Conservation (phyloP, 202 grass and related monocot genomes). For the Bolboschoenoplectus hybrid region DNA sequence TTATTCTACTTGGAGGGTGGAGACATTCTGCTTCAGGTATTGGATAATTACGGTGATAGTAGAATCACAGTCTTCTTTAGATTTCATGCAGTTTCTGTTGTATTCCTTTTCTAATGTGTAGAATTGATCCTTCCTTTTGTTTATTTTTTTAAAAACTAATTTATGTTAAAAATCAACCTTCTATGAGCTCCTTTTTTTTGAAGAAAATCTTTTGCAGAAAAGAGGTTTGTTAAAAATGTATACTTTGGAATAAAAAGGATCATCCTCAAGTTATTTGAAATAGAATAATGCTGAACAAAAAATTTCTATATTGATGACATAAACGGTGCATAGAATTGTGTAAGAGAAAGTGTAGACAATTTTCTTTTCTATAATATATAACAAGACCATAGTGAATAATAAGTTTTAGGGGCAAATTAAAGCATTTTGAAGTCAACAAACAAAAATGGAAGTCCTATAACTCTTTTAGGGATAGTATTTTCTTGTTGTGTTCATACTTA, state of each 20-base stretch:
- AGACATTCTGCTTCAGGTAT: conserved; percentile 80
- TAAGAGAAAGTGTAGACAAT: background rate
- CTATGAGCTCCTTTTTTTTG: background rate
- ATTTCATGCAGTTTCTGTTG: conserved; percentile 23
- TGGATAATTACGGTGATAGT: conserved; percentile 23
- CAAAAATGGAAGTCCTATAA: background rate
- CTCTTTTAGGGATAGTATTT: background rate
- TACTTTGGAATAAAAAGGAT: conserved; percentile 1
- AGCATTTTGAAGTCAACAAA: background rate
- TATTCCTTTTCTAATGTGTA: conserved; percentile 6
- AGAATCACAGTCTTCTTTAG: conserved; percentile 26
- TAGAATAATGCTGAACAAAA: background rate
- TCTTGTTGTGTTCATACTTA: background rate
- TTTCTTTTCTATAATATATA: background rate
- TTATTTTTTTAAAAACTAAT: background rate
- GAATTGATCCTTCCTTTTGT: background rate
- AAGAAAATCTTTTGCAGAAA: background rate
- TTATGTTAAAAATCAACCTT: background rate
- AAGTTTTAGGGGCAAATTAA: background rate
- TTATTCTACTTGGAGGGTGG: conserved; percentile 65
- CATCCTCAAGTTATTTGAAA: background rate
- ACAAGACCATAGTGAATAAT: background rate
- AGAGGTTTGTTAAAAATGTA: background rate
- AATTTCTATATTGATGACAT: background rate
- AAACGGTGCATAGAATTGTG: background rate